A percentile compares a stretch with the other conserved stretches of the same genome.
These are phyloP conservation scores for Gypsophila paniculata DNA, from an alignment of 179 eudicot species.

Conservation along the genomic window DNA sequence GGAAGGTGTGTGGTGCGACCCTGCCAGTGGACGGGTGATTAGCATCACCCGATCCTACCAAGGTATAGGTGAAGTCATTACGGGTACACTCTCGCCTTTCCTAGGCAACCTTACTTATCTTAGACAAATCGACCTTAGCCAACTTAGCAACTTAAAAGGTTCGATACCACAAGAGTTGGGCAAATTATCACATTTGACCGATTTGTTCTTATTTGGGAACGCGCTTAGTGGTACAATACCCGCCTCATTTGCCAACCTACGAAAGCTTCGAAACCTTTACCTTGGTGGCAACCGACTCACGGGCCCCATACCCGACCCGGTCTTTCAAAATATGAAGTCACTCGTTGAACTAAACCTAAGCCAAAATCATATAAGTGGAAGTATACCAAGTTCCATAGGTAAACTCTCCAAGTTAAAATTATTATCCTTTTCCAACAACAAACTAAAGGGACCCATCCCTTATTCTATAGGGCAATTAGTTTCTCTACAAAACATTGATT, in stretches of 20 bases:
- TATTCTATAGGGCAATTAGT: constrained; percentile 39
- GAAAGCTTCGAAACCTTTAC: constrained; percentile 31
- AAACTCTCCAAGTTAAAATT: constrained; percentile 35
- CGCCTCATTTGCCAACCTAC: constrained; percentile 33
- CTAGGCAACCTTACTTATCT: constrained; percentile 54
- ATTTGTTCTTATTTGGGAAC: constrained; percentile 46
- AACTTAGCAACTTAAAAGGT: constrained; percentile 44
- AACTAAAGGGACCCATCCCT: constrained; percentile 48
- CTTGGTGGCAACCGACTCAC: constrained; percentile 39
- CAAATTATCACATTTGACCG: constrained; percentile 33
- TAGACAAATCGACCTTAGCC: constrained; percentile 50
- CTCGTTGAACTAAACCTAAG: constrained; percentile 19
- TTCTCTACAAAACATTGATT: constrained; percentile 35
- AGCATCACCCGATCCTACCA: constrained; percentile 52
- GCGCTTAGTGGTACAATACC: constrained; percentile 56
- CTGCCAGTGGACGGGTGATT: constrained; percentile 43
- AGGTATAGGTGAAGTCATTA: constrained; percentile 39
- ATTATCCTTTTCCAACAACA: constrained; percentile 41
- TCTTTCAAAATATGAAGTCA: constrained; percentile 28
- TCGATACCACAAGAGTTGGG: constrained; percentile 56
- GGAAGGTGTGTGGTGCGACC: constrained; percentile 59
- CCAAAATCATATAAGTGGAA: constrained; percentile 40
- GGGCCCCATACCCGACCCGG: constrained; percentile 35
- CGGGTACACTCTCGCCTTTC: constrained; percentile 59
- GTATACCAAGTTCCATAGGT: constrained; percentile 50